phyloP scores from a whole-genome alignment of 2,329 filamentous ascomycete species.

The Aspergillus piperis region DNA sequence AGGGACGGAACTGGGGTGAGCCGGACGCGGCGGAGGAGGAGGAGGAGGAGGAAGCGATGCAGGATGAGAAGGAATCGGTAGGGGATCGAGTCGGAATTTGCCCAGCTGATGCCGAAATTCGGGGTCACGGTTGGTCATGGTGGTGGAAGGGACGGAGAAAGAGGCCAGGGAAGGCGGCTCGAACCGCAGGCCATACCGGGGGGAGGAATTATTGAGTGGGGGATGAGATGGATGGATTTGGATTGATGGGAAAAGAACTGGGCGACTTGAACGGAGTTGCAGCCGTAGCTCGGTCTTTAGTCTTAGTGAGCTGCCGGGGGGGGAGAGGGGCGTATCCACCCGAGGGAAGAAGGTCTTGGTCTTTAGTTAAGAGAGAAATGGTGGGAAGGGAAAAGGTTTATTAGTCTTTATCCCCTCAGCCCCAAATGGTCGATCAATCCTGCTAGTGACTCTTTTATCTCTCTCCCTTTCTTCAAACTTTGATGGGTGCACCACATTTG shows the following conservation, averaged over 20 bases:
- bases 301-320: not conserved
- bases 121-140: slow-evolving; percentile 26
- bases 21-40: not conserved
- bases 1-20: not conserved
- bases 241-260: too few species aligned
- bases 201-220: slow-evolving; percentile 1
- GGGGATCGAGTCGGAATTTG: slow-evolving; percentile 25
- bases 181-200: slow-evolving; percentile 33
- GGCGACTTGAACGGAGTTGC: not conserved
- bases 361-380: too few species aligned
- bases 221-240: slow-evolving; percentile 10
- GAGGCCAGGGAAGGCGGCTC: slow-evolving; percentile 28
- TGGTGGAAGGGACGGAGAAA: slow-evolving; percentile 12
- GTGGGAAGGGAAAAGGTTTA: too few species aligned
- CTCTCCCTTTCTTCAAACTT: too few species aligned
- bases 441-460: too few species aligned
- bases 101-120: slow-evolving; percentile 27
- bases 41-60: not conserved
- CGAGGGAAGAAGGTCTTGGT: too few species aligned
- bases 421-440: too few species aligned
- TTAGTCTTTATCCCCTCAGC: too few species aligned
- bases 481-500: too few species aligned
- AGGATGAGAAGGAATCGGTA: slow-evolving; percentile 10
- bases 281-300: not conserved
- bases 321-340: too few species aligned